Evolutionary conservation across 495 filamentous ascomycete species (phyloP).

Genomic region (Hypoxylon cercidicola): DNA sequence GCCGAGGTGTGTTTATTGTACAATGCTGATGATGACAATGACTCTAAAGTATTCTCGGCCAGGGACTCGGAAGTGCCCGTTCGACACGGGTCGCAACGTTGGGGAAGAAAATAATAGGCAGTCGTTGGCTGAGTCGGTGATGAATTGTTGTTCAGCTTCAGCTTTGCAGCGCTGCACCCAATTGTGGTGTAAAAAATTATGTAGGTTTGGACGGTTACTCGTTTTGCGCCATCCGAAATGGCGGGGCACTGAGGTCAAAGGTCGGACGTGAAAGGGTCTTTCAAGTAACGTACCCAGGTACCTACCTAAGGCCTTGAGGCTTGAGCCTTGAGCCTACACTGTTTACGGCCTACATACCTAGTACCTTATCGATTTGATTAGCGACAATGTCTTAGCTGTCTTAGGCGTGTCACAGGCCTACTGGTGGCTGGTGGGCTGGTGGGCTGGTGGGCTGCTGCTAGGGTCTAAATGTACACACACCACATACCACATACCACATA

Average conservation of each 20-base stretch:
- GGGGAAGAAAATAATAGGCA: slow-evolving; percentile 1
- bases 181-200: slow-evolving; percentile 42
- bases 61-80: slow-evolving; percentile 31
- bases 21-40: slow-evolving; percentile 17
- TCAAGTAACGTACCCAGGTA: neutral
- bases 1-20: slow-evolving; percentile 4
- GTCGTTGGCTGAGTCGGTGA: slow-evolving; percentile 29
- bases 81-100: slow-evolving; percentile 33
- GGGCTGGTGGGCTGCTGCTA: slow-evolving; percentile 16
- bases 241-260: slow-evolving; percentile 34
- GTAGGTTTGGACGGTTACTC: slow-evolving; percentile 37
- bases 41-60: slow-evolving; percentile 22
- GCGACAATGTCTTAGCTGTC: neutral
- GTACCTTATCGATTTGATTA: neutral
- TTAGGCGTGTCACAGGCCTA: slow-evolving; percentile 11
- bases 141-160: slow-evolving; percentile 34
- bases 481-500: slow-evolving; percentile 20
- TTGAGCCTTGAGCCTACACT: too few species aligned
- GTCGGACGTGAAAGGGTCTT: neutral
- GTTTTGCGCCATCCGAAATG: slow-evolving; percentile 42
- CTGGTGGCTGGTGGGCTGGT: slow-evolving; percentile 3
- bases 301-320: too few species aligned
- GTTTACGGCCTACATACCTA: neutral
- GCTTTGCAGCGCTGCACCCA: slow-evolving; percentile 32
- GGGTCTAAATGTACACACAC: neutral